Percentiles rank a stretch among this genome's conserved stretches.
phyloP scores from a whole-genome alignment of 805 yeast species.

The Yamadazyma sp. region DNA sequence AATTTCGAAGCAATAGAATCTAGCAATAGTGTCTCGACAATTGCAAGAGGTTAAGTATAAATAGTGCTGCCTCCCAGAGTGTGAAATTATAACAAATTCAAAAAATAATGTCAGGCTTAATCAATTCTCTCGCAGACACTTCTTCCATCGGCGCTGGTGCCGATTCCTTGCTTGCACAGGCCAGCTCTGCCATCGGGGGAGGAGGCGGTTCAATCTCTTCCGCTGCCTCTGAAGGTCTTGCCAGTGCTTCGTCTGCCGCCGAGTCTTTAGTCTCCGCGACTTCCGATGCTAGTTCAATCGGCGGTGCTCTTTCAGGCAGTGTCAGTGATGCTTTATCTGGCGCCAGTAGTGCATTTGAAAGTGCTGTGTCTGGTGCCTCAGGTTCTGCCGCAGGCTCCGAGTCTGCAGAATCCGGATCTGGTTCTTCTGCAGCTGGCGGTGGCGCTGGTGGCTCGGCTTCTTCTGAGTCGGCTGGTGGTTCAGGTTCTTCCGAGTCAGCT shows the following conservation, averaged over 20 bases:
- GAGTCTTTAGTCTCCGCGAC: slow-evolving; percentile 6
- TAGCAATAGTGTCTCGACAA: slow-evolving; percentile 4
- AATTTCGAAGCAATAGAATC: not conserved
- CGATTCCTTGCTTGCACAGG: not conserved
- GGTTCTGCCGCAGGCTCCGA: not conserved
- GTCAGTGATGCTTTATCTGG: not conserved
- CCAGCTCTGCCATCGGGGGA: slow-evolving; percentile 11
- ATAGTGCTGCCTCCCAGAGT: not conserved
- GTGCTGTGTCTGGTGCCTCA: slow-evolving; percentile 1
- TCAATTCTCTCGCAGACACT: slow-evolving; percentile 1
- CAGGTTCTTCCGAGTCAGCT: not conserved
- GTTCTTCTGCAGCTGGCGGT: slow-evolving; percentile 9
- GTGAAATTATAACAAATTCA: not conserved
- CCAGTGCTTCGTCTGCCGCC: slow-evolving; percentile 20
- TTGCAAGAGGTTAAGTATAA: slow-evolving; percentile 4
- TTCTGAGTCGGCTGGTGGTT: not conserved
- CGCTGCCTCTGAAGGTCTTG: too few relatives aligned
- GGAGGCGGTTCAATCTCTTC: slow-evolving; percentile 17
- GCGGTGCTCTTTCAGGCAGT: slow-evolving; percentile 3
- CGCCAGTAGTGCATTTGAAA: not conserved
- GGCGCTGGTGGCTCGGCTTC: slow-evolving; percentile 1
- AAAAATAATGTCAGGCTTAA: slow-evolving; percentile 3
- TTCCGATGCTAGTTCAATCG: slow-evolving; percentile 3
- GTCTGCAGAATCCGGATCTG: not conserved
- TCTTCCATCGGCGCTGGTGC: slow-evolving; percentile 7